Evolutionary conservation across 2,329 filamentous ascomycete species (phyloP).

Genomic region (Botrytis deweyae): DNA sequence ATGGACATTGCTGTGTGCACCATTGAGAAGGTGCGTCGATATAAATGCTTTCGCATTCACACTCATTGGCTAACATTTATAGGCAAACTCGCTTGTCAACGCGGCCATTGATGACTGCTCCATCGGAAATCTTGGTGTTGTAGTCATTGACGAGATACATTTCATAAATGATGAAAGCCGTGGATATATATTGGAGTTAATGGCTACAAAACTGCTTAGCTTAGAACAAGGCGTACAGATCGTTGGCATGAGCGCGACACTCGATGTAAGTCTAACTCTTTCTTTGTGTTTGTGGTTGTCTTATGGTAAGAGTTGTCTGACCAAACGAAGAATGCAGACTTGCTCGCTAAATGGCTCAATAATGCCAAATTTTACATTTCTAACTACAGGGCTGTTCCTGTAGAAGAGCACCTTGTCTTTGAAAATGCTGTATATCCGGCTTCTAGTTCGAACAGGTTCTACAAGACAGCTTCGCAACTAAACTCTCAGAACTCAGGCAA

Average conservation of each 20-base stretch:
- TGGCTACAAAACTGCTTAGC: conserved; percentile 71
- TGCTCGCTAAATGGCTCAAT: conserved; percentile 66
- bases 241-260: conserved; percentile 76
- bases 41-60: background rate
- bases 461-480: conserved; percentile 52
- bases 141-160: conserved; percentile 77
- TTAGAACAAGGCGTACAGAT: conserved; percentile 68
- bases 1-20: conserved; percentile 79
- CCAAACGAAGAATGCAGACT: conserved; percentile 59
- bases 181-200: conserved; percentile 74
- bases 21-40: conserved; percentile 63
- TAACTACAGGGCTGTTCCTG: conserved; percentile 70
- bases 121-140: conserved; percentile 59
- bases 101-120: conserved; percentile 69
- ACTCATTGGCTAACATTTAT: conserved; percentile 9
- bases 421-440: conserved; percentile 67
- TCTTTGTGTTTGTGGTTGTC: background rate
- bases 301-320: conserved; percentile 7
- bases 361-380: conserved; percentile 70
- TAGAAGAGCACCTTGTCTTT: conserved; percentile 72
- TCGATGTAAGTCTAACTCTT: conserved; percentile 53
- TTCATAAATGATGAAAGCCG: conserved; percentile 77
- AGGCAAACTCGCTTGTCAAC: conserved; percentile 76
- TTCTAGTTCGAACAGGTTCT: conserved; percentile 55
- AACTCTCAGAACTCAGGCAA: conserved; percentile 37